Evolutionary conservation across 768 basidiomycete genomes (phyloP).

Genomic region (Lactifluus hygrophoroides): DNA sequence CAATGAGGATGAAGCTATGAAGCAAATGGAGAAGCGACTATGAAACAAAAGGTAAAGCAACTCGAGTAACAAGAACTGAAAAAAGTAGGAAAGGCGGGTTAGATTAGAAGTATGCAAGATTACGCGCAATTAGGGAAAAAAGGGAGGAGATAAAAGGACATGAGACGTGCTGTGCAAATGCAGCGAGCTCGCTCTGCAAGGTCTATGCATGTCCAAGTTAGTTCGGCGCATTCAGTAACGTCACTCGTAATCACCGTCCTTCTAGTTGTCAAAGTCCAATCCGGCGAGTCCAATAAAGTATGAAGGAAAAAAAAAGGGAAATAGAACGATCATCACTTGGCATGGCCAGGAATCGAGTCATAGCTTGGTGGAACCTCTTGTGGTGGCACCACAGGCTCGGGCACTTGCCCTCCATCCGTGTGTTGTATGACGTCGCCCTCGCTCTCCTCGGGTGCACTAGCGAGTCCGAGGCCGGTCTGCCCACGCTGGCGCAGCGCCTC

Average conservation of each 20-base stretch:
- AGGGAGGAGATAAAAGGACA: neutral
- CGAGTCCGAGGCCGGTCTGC: conserved; percentile 20
- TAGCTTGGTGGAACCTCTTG: conserved; percentile 28
- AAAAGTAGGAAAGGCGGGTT: neutral
- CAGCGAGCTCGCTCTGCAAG: neutral
- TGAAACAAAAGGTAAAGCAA: neutral
- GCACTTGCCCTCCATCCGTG: conserved; percentile 23
- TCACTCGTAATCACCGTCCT: neutral
- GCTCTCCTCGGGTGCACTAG: conserved; percentile 19
- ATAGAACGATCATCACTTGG: neutral
- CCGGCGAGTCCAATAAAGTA: neutral
- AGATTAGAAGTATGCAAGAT: neutral
- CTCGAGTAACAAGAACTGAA: neutral
- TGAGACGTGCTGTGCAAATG: neutral
- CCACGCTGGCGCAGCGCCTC: conserved; percentile 23
- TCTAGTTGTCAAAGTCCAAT: neutral
- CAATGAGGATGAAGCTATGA: neutral
- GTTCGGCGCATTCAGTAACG: neutral
- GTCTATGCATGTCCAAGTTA: neutral
- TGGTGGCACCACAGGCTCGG: conserved; percentile 1
- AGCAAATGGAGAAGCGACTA: neutral
- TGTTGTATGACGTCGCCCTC: conserved; percentile 24
- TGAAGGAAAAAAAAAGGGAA: neutral
- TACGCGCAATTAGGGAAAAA: neutral
- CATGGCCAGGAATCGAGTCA: conserved; percentile 25